These are phyloP conservation scores for Fusarium sublunatum DNA, from an alignment of 2,329 filamentous ascomycete species.

Conservation along the genomic window DNA sequence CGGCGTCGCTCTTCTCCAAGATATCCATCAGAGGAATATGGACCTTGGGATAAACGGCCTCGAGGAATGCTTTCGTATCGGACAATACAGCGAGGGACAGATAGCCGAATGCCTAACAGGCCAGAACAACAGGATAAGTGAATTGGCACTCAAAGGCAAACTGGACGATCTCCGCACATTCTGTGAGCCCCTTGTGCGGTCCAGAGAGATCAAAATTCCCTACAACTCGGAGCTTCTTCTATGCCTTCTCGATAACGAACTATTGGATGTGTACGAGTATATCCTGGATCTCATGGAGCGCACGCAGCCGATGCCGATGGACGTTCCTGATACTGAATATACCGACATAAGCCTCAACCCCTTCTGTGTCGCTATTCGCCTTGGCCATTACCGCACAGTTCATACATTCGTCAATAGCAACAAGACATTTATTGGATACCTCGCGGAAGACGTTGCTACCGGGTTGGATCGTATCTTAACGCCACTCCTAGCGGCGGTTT, in stretches of 20 bases:
- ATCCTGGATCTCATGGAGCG: constrained; percentile 45
- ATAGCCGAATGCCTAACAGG: constrained; percentile 30
- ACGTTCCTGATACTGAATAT: constrained; percentile 25
- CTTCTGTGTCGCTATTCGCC: constrained; percentile 46
- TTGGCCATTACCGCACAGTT: constrained; percentile 39
- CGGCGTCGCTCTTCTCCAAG: constrained; percentile 42
- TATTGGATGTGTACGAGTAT: constrained; percentile 45
- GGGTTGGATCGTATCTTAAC: constrained; percentile 39
- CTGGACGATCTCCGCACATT: constrained; percentile 42
- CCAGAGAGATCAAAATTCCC: constrained; percentile 43
- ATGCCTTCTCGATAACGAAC: constrained; percentile 41
- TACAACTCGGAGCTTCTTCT: constrained; percentile 40
- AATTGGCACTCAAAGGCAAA: constrained; percentile 42
- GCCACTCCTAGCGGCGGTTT: constrained; percentile 45
- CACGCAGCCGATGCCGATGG: constrained; percentile 25
- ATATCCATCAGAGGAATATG: constrained; percentile 45
- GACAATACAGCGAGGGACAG: constrained; percentile 36
- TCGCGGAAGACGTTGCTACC: constrained; percentile 15
- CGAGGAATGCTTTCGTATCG: constrained; percentile 45
- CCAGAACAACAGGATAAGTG: constrained; percentile 38
- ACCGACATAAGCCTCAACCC: constrained; percentile 47
- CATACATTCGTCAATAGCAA: constrained; percentile 29
- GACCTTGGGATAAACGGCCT: constrained; percentile 45
- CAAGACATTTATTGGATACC: constrained; percentile 41
- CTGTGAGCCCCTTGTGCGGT: constrained; percentile 46